A percentile compares a stretch with the other conserved stretches of the same genome.
Conservation (phyloP, 2,329 filamentous ascomycete species). For the Alternaria arborescens region DNA sequence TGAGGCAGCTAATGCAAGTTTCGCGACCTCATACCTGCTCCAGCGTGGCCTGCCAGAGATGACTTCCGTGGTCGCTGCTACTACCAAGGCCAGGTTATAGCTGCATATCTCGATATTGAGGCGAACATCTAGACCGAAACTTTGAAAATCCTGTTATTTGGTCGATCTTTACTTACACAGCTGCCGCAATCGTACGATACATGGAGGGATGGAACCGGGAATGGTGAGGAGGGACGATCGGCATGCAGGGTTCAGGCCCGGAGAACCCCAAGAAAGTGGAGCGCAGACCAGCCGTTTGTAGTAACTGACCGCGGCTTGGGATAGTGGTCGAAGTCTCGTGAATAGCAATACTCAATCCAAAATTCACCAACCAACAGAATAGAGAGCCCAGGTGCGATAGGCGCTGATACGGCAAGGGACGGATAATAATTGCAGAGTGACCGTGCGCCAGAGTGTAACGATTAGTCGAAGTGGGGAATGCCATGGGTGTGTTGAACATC, state of each 20-base stretch:
- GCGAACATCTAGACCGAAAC: not conserved
- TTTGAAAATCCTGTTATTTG: slow-evolving; percentile 8
- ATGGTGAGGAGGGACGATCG: slow-evolving; percentile 19
- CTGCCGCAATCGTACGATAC: slow-evolving; percentile 17
- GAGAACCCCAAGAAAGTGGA: slow-evolving; percentile 11
- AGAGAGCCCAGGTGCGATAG: not conserved
- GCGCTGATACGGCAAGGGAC: not conserved
- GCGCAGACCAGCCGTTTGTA: slow-evolving; percentile 5
- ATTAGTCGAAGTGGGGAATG: slow-evolving; percentile 7
- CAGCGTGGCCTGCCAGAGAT: slow-evolving; percentile 2
- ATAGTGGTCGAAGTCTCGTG: slow-evolving; percentile 5
- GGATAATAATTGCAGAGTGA: slow-evolving; percentile 3
- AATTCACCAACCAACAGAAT: not conserved
- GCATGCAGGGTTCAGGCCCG: slow-evolving; percentile 13
- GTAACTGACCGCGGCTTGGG: slow-evolving; percentile 5
- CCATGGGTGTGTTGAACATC: slow-evolving; percentile 7
- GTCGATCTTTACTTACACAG: slow-evolving; percentile 12
- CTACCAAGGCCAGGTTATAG: slow-evolving; percentile 13
- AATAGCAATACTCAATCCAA: not conserved
- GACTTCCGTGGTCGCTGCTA: not conserved
- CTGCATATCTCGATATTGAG: not conserved
- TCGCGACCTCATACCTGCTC: slow-evolving; percentile 4
- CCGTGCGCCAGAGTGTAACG: not conserved
- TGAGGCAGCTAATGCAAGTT: slow-evolving; percentile 11
- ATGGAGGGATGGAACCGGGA: slow-evolving; percentile 20